Evolutionary conservation across 768 basidiomycete species (phyloP), one percentile per base, ranked within the genome.

Genomic region (Fistulinella prunicolor): DNA sequence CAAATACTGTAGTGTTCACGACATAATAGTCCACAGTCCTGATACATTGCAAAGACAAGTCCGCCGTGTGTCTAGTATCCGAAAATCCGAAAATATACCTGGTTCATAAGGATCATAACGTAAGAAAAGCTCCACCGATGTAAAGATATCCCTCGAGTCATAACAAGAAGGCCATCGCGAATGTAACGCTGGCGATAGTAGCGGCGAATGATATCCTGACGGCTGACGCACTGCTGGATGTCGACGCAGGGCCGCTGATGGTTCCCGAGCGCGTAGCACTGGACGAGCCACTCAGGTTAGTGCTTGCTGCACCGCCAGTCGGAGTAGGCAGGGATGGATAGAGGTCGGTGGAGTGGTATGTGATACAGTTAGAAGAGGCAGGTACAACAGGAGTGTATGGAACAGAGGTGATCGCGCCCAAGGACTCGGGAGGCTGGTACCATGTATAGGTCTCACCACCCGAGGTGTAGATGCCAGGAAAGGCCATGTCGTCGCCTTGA

Each of bases 401-500:
- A n/a, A 77, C 57, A 1, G 61, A 54, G 14, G 63, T 58, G 55
- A 76, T 75, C n/a, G 70, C 54, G 23, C 75, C 76, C 38, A 74
- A 60, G 3, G 73, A 71, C 57, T 78, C 77, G 19, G 74, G 58
- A 37, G 77, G 79, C 60, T 79, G 77, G 36, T 63, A 54, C 61
- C 74, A 79, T 12, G 78, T 76, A 23, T 57, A 10, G 13, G 70
- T 69, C 40, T 64, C 57, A 22, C 82, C 79, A 44, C 63, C 56
- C 6, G 58, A 41, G 10, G 65, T 66, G 61, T 75, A 79, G 44
- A 73, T 56, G 41, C 86, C 87, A 8, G 82, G 80, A 43, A 73
- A 73, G 14, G 74, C 72, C 71, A 83, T 81, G 60, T 79, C 70
- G n/a, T 87, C 85, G 20, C 81, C 80, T 9, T 77, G 60, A 69